Evolutionary conservation across 2,329 filamentous ascomycete genomes (phyloP).

Genomic region (Microsporum ferrugineum): DNA sequence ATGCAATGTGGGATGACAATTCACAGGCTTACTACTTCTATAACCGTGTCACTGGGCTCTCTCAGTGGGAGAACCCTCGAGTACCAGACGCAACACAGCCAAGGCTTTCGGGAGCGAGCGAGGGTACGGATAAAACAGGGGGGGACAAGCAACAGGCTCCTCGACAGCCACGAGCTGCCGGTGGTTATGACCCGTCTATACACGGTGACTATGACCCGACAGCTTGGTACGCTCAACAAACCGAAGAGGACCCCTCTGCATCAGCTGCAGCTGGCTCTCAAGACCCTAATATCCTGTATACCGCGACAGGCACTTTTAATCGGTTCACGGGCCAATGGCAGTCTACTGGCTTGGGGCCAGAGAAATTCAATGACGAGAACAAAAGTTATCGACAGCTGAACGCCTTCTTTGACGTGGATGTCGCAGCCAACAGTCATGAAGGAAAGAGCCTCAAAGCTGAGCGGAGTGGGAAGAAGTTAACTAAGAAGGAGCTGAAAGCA

Average conservation of each 20-base stretch:
- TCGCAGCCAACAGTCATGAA: conserved; percentile 80
- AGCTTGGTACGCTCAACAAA: conserved; percentile 71
- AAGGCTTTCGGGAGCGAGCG: conserved; percentile 21
- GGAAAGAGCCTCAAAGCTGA: conserved; percentile 87
- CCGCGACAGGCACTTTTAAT: conserved; percentile 69
- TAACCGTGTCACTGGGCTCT: conserved; percentile 63
- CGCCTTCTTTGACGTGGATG: conserved; percentile 91
- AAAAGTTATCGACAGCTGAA: conserved; percentile 83
- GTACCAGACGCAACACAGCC: conserved; percentile 38
- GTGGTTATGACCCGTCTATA: conserved; percentile 89
- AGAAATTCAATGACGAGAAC: conserved; percentile 73
- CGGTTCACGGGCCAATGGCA: conserved; percentile 82
- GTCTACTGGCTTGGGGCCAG: conserved; percentile 52
- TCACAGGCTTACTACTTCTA: conserved; percentile 68
- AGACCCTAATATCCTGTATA: conserved; percentile 46
- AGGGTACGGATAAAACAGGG: conserved; percentile 21
- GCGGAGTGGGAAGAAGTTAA: conserved; percentile 70
- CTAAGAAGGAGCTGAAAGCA: conserved; percentile 74
- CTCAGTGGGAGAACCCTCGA: conserved; percentile 81
- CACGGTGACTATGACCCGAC: conserved; percentile 94
- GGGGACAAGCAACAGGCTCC: conserved; percentile 26
- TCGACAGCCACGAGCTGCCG: conserved; percentile 26
- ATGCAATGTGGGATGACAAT: conserved; percentile 61
- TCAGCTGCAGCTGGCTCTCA: conserved; percentile 21
- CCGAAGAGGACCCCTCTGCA: conserved; percentile 26